Evolutionary conservation across 192 early-diverging fungal genomes (phyloP).

Genomic region (Pecoramyces ruminantium): DNA sequence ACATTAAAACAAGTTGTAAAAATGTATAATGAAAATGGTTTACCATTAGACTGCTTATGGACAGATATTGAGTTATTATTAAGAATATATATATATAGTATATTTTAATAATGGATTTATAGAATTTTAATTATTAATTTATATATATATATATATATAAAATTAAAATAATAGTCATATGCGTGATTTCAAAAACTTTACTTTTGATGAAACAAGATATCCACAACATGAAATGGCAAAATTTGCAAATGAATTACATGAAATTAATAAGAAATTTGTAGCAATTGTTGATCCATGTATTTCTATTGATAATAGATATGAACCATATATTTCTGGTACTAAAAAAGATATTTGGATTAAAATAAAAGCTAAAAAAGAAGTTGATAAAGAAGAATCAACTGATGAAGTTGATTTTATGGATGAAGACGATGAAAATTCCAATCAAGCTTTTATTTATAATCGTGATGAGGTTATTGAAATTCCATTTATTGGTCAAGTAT

Average conservation of each 20-base stretch:
- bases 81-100: too few species aligned
- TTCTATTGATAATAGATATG: slow-evolving; percentile 21
- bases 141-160: too few species aligned
- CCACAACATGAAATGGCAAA: slow-evolving; percentile 23
- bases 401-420: not conserved
- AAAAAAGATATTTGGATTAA: slow-evolving; percentile 35
- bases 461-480: slow-evolving; percentile 18
- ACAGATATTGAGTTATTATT: slow-evolving; percentile 39
- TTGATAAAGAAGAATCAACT: not conserved
- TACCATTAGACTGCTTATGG: slow-evolving; percentile 47
- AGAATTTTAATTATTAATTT: too few species aligned
- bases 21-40: slow-evolving; percentile 27
- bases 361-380: slow-evolving; percentile 1
- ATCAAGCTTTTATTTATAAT: not conserved
- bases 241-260: slow-evolving; percentile 23
- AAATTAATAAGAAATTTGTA: slow-evolving; percentile 30
- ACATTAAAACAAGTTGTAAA: slow-evolving; percentile 31
- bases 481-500: slow-evolving; percentile 25
- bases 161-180: slow-evolving; percentile 15
- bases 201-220: slow-evolving; percentile 32
- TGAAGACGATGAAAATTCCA: not conserved
- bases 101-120: too few species aligned
- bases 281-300: slow-evolving; percentile 51
- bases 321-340: slow-evolving; percentile 25
- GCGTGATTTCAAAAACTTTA: slow-evolving; percentile 39